Evolutionary conservation across 2,329 filamentous ascomycete species (phyloP).

Genomic region (Davidsoniella eucalypti): DNA sequence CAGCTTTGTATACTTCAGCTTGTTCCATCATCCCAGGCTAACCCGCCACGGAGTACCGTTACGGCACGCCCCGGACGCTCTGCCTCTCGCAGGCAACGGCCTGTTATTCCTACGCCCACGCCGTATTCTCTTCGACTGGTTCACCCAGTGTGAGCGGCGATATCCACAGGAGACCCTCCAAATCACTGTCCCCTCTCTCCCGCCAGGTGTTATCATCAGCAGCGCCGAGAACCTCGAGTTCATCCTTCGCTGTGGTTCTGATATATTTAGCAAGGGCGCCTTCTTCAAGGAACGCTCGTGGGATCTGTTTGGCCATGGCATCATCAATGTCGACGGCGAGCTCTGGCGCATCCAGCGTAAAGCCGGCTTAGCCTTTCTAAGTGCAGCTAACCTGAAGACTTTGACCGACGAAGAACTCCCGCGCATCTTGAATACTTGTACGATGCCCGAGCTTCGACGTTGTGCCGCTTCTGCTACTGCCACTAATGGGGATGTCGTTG

Average conservation of each 20-base stretch:
- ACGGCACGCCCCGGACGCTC: constrained; percentile 26
- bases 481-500: constrained; percentile 21
- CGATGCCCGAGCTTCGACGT: constrained; percentile 22
- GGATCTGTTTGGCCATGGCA: constrained; percentile 49
- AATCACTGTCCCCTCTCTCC: constrained; percentile 44
- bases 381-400: constrained; percentile 36
- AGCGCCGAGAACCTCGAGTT: constrained; percentile 45
- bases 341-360: constrained; percentile 46
- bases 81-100: constrained; percentile 43
- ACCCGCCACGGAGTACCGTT: constrained; percentile 16
- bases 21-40: constrained; percentile 28
- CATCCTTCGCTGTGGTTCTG: constrained; percentile 40
- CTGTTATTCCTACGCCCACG: constrained; percentile 43
- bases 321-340: constrained; percentile 50
- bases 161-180: constrained; percentile 45
- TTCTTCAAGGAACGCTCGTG: constrained; percentile 44
- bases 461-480: constrained; percentile 16
- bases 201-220: constrained; percentile 45
- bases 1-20: constrained; percentile 31
- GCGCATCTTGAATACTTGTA: constrained; percentile 28
- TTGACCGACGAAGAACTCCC: constrained; percentile 42
- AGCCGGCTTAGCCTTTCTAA: constrained; percentile 43
- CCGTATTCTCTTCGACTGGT: constrained; percentile 46
- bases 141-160: constrained; percentile 37
- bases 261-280: constrained; percentile 41